Conservation (phyloP, 192 early-diverging fungal genomes). For the Dissophora ornata region DNA sequence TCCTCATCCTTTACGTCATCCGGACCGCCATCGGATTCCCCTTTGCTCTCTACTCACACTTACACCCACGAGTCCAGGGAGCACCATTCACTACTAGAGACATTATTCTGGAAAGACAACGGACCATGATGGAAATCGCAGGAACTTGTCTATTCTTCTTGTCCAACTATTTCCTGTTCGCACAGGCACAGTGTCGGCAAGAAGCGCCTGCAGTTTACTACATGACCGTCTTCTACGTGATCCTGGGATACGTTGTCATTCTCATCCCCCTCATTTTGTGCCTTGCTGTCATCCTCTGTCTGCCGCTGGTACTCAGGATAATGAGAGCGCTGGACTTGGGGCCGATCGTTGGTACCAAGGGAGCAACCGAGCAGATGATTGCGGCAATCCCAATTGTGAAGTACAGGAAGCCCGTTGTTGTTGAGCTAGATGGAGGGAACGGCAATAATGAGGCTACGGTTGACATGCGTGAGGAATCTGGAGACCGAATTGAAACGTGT, state of each 20-base stretch:
- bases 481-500: not conserved
- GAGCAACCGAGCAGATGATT: slow-evolving; percentile 76
- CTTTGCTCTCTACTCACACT: slow-evolving; percentile 68
- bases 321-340: slow-evolving; percentile 67
- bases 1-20: slow-evolving; percentile 69
- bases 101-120: slow-evolving; percentile 35
- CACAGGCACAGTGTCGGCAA: slow-evolving; percentile 50
- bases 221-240: slow-evolving; percentile 69
- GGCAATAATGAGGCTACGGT: not conserved
- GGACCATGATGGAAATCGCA: slow-evolving; percentile 49
- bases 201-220: slow-evolving; percentile 72
- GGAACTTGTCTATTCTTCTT: slow-evolving; percentile 46
- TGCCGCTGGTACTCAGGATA: slow-evolving; percentile 71
- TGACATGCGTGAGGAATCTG: slow-evolving; percentile 3
- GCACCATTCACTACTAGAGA: slow-evolving; percentile 33
- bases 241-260: slow-evolving; percentile 76
- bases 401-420: slow-evolving; percentile 56
- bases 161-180: slow-evolving; percentile 75
- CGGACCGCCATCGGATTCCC: slow-evolving; percentile 70
- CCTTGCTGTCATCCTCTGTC: slow-evolving; percentile 71
- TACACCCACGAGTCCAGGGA: slow-evolving; percentile 64
- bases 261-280: slow-evolving; percentile 69
- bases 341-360: slow-evolving; percentile 67
- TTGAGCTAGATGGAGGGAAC: not conserved
- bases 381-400: slow-evolving; percentile 72